A percentile compares a stretch with the other conserved stretches of the same genome.
These are phyloP conservation scores for Yarrowia porcina DNA, from an alignment of 805 yeast species.

Conservation along the genomic window DNA sequence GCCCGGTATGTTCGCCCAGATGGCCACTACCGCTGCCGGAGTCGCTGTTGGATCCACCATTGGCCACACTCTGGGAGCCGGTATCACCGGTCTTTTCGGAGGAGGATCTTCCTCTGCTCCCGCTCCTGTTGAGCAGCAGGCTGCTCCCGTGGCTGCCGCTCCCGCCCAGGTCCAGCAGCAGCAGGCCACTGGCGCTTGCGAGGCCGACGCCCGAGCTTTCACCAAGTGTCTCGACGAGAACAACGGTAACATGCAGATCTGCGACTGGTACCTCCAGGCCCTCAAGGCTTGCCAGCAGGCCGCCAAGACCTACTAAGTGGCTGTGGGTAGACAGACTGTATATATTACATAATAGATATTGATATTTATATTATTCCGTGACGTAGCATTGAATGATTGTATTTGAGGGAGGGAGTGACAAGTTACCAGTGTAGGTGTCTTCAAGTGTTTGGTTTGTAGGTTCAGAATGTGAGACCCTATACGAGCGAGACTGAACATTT, in stretches of 20 bases:
- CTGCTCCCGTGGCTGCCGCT: slow-evolving; percentile 43
- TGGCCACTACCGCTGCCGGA: slow-evolving; percentile 99
- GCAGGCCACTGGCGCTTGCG: slow-evolving; percentile 60
- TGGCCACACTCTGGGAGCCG: slow-evolving; percentile 96
- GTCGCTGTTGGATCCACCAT: slow-evolving; percentile 98
- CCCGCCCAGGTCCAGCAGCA: slow-evolving; percentile 39
- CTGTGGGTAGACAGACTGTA: not conserved
- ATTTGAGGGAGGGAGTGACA: too few species aligned
- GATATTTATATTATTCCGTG: slow-evolving; percentile 6
- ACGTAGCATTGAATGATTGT: too few species aligned
- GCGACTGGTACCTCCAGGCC: slow-evolving; percentile 96
- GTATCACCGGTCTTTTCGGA: slow-evolving; percentile 83
- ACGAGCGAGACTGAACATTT: too few species aligned
- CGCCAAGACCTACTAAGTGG: slow-evolving; percentile 64
- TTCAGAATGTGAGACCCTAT: too few species aligned
- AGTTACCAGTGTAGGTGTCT: too few species aligned
- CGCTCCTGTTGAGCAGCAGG: slow-evolving; percentile 50
- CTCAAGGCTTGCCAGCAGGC: slow-evolving; percentile 97
- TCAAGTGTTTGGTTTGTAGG: too few species aligned
- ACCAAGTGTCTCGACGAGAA: slow-evolving; percentile 94
- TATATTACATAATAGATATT: slow-evolving; percentile 6
- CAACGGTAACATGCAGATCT: slow-evolving; percentile 92
- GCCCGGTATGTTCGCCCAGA: slow-evolving; percentile 92
- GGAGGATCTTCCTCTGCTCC: slow-evolving; percentile 59
- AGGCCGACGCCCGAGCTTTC: slow-evolving; percentile 88